Base-by-base conservation (phyloP, 2,329 filamentous ascomycete species). In the Monilinia aucupariae region DNA sequence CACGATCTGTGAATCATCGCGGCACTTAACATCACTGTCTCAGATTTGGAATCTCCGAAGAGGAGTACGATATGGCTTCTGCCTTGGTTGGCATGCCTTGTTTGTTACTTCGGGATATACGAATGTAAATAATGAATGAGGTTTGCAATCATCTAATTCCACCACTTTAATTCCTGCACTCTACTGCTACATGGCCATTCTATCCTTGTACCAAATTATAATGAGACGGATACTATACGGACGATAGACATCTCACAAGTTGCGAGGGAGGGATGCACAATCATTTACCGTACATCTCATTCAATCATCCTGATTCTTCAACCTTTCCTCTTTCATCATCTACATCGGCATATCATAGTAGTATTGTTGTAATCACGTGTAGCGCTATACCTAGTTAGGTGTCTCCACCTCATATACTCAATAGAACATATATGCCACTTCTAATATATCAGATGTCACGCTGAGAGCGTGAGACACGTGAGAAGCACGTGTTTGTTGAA, bases 1-100 rank as follows among this genome's bases (percentile, higher is more conserved):
- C 54, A 17, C 20, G 22, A 34, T 25, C 41, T 25, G n/a, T 55
- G 30, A 56, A 54, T 6, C 22, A 55, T 25, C 20, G 12, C 48
- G 58, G 58, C 58, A 51, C 22, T 60, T 43, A 20, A 52, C 48
- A 49, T 49, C 32, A 62, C 12, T 56, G 60, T 61, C 25, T 60
- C 58, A 56, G 51, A 56, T 20, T 27, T 15, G 30, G 34, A 48
- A 56, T 51, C 20, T 4, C 45, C 34, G 47, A 60, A 13, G n/a
- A 20, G 20, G 56, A 12, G 43, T n/a, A n/a, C n/a, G n/a, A n/a
- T 43, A 49, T 54, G 39, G 15, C 22, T 27, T 48, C 41, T 13
- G 20, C 32, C 25, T 41, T 17, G 32, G 37, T 53, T 47, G 51
- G 32, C 30, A 5, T 32, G 41, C 41, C 49, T 49, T 48, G 56